These are phyloP conservation scores for Leptosphaerulina australis DNA, from an alignment of 2,329 filamentous ascomycete genomes.

Conservation along the genomic window DNA sequence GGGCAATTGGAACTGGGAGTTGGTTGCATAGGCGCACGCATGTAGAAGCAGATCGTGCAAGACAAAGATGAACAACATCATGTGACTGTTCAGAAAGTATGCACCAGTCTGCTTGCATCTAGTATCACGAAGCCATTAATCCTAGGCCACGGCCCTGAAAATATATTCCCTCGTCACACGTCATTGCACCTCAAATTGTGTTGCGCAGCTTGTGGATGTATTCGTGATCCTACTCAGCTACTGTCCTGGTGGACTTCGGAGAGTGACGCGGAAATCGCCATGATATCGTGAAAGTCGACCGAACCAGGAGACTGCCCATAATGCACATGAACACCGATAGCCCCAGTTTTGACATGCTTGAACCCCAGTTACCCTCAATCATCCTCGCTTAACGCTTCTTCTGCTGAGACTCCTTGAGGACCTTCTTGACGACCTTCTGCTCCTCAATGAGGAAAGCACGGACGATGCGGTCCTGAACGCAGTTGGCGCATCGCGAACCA, in stretches of 20 bases:
- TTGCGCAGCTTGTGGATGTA: conserved; percentile 41
- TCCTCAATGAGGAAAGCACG: conserved; percentile 99
- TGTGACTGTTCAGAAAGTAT: too few relatives aligned
- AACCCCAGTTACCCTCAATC: conserved; percentile 34
- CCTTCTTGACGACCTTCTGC: conserved; percentile 99
- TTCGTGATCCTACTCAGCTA: conserved; percentile 47
- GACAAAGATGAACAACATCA: too few relatives aligned
- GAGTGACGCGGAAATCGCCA: conserved; percentile 45
- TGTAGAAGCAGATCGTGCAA: too few relatives aligned
- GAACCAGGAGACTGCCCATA: conserved; percentile 49
- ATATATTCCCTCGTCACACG: background rate
- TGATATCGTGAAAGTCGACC: conserved; percentile 48
- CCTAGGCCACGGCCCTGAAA: background rate
- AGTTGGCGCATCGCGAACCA: conserved; percentile 97
- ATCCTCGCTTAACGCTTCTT: conserved; percentile 60
- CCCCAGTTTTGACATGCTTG: conserved; percentile 47
- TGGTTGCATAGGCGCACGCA: too few relatives aligned
- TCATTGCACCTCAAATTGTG: conserved; percentile 12
- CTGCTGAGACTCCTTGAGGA: conserved; percentile 96
- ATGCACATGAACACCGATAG: conserved; percentile 52
- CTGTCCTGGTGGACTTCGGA: conserved; percentile 37
- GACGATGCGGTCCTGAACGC: conserved; percentile 96
- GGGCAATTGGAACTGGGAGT: too few relatives aligned
- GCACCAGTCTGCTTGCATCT: too few relatives aligned
- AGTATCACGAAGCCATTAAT: background rate